phyloP scores from a whole-genome alignment of 2,329 filamentous ascomycete genomes.

The Ilyonectria robusta region DNA sequence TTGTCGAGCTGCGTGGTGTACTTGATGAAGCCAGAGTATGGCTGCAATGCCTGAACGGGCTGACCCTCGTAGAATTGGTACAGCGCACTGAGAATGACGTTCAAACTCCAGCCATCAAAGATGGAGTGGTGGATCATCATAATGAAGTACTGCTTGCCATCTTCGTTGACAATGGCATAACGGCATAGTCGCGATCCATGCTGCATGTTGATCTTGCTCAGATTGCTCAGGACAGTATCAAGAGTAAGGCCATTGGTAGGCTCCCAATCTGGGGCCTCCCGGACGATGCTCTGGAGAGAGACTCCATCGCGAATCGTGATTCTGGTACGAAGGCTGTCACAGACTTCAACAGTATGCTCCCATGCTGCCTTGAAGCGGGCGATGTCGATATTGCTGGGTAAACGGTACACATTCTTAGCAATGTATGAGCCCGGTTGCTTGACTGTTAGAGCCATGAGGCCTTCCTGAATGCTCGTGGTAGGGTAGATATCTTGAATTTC shows the following conservation, averaged over 20 bases:
- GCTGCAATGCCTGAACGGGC: neutral
- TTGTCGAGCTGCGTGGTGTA: conserved; percentile 7
- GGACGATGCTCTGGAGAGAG: conserved; percentile 3
- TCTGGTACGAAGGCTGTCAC: conserved; percentile 11
- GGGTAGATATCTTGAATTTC: conserved; percentile 14
- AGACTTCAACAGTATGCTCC: conserved; percentile 1
- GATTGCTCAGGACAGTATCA: neutral
- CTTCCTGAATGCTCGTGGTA: conserved; percentile 13
- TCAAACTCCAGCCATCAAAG: conserved; percentile 17
- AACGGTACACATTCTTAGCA: conserved; percentile 1
- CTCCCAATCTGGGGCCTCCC: neutral
- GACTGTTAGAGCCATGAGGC: conserved; percentile 11
- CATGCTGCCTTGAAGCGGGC: neutral
- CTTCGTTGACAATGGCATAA: conserved; percentile 2
- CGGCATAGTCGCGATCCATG: conserved; percentile 12
- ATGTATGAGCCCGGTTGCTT: conserved; percentile 20
- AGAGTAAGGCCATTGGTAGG: conserved; percentile 1
- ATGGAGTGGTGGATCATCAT: conserved; percentile 7
- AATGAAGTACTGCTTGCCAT: neutral
- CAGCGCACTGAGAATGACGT: conserved; percentile 5
- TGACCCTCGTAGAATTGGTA: conserved; percentile 4
- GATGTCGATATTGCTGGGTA: neutral
- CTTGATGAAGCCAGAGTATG: conserved; percentile 16
- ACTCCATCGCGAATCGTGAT: neutral
- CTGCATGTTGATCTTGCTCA: conserved; percentile 6